Evolutionary conservation across 2,329 filamentous ascomycete species (phyloP).

Genomic region (Pestalotiopsis sp.): DNA sequence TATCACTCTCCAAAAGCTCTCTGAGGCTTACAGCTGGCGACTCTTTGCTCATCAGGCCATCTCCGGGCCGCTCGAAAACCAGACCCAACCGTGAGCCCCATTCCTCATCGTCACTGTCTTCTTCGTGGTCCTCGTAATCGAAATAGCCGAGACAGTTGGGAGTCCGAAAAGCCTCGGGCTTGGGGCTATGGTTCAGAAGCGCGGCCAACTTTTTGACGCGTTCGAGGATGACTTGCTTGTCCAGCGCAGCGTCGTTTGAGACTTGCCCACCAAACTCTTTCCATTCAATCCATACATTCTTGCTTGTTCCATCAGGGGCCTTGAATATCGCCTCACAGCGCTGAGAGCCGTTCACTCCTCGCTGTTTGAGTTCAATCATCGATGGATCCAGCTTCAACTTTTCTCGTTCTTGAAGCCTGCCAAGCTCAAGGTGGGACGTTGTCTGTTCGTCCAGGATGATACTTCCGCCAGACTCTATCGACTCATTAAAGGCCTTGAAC

Average conservation of each 20-base stretch:
- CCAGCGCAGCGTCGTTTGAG: constrained; percentile 34
- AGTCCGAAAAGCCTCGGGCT: constrained; percentile 49
- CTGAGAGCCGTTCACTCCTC: constrained; percentile 26
- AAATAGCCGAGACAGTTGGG: constrained; percentile 54
- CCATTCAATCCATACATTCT: constrained; percentile 51
- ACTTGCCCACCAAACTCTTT: constrained; percentile 44
- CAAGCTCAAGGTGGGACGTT: constrained; percentile 39
- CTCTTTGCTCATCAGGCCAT: constrained; percentile 33
- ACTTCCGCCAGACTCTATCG: constrained; percentile 37
- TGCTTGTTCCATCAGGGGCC: constrained; percentile 30
- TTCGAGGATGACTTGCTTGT: constrained; percentile 42
- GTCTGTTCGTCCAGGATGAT: constrained; percentile 35
- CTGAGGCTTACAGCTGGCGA: constrained; percentile 46
- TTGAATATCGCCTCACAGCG: constrained; percentile 41
- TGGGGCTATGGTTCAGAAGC: constrained; percentile 46
- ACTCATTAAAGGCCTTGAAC: constrained; percentile 52
- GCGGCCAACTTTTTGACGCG: constrained; percentile 48
- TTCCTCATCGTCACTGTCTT: constrained; percentile 36
- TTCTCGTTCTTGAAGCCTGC: constrained; percentile 30
- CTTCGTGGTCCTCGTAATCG: constrained; percentile 35
- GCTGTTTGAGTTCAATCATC: constrained; percentile 32
- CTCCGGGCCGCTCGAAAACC: constrained; percentile 50
- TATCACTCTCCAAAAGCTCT: constrained; percentile 40
- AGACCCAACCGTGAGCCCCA: constrained; percentile 49
- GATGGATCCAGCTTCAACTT: constrained; percentile 35